Percentiles rank a stretch among this genome's conserved stretches.
These are phyloP conservation scores for Penicillium macrosclerotiorum DNA, from an alignment of 495 filamentous ascomycete genomes.

Conservation along the genomic window DNA sequence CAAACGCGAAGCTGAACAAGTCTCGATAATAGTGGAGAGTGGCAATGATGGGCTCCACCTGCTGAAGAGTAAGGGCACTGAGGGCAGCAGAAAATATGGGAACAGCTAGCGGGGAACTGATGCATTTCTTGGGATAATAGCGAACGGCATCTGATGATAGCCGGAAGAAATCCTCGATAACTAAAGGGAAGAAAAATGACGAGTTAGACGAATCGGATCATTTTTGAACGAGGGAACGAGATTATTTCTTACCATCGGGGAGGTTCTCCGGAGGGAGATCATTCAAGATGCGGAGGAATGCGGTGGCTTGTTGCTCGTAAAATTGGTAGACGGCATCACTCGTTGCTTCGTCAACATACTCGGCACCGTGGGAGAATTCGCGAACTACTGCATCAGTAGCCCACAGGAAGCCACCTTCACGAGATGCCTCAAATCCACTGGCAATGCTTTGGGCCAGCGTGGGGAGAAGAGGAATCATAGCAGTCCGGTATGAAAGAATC, in stretches of 20 bases:
- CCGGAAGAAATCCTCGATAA: constrained; percentile 98
- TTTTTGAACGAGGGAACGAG: background rate
- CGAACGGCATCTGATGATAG: constrained; percentile 85
- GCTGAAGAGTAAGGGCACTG: constrained; percentile 80
- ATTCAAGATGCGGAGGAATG: constrained; percentile 84
- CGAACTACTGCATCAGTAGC: constrained; percentile 91
- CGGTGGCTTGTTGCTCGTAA: constrained; percentile 86
- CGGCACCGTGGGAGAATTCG: constrained; percentile 87
- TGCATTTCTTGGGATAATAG: constrained; percentile 81
- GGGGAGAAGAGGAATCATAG: constrained; percentile 80
- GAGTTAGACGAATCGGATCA: background rate
- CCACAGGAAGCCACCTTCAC: constrained; percentile 97
- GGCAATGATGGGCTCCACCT: constrained; percentile 84
- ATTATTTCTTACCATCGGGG: constrained; percentile 63
- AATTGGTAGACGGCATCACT: constrained; percentile 88
- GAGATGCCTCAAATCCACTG: constrained; percentile 76
- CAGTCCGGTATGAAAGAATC: constrained; percentile 91
- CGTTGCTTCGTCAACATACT: constrained; percentile 78
- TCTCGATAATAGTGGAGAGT: constrained; percentile 93
- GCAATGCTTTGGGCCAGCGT: constrained; percentile 84
- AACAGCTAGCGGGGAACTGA: constrained; percentile 71
- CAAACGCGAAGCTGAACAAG: constrained; percentile 81
- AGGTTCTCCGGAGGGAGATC: constrained; percentile 81
- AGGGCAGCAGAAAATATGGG: constrained; percentile 85
- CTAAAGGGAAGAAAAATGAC: constrained; percentile 31